phyloP scores from a whole-genome alignment of 306 rosid genomes.

The Biancaea sappan region DNA sequence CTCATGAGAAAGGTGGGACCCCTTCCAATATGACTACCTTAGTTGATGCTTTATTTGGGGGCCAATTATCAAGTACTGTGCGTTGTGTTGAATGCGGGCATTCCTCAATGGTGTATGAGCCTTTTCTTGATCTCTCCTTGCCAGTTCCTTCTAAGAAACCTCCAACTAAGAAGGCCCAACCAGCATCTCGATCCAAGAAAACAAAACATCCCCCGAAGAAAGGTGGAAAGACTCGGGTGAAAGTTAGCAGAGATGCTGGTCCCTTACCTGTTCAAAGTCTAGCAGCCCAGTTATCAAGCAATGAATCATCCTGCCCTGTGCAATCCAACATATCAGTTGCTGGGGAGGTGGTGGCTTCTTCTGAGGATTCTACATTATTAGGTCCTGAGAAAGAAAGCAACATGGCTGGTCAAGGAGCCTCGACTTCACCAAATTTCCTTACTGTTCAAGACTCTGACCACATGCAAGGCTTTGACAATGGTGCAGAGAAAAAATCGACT shows the following conservation, averaged over 20 bases:
- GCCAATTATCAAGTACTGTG: conserved; percentile 84
- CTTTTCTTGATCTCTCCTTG: conserved; percentile 88
- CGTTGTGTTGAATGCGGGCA: conserved; percentile 82
- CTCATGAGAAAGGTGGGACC: conserved; percentile 49
- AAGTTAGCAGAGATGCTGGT: conserved; percentile 50
- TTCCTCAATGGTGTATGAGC: conserved; percentile 86
- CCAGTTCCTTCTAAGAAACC: conserved; percentile 89
- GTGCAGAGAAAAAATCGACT: conserved; percentile 46
- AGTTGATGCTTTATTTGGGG: conserved; percentile 85
- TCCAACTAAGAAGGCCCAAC: conserved; percentile 60
- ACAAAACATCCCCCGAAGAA: conserved; percentile 71
- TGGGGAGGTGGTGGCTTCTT: conserved; percentile 40
- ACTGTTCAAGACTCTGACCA: conserved; percentile 50
- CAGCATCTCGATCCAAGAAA: conserved; percentile 59
- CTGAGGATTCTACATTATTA: conserved; percentile 37
- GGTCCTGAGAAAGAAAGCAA: conserved; percentile 44
- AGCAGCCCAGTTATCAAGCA: conserved; percentile 47
- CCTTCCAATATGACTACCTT: conserved; percentile 55
- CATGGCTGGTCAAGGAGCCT: conserved; percentile 41
- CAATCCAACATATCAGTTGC: conserved; percentile 34
- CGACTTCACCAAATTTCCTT: conserved; percentile 39
- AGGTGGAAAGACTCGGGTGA: conserved; percentile 60
- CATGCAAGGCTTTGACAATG: conserved; percentile 50
- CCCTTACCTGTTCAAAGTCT: conserved; percentile 43
- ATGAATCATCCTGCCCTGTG: conserved; percentile 47